Percentiles rank a stretch among this genome's conserved stretches.
Evolutionary conservation across 768 basidiomycete species (phyloP).

Genomic region (Lepiota brunneoincarnata): DNA sequence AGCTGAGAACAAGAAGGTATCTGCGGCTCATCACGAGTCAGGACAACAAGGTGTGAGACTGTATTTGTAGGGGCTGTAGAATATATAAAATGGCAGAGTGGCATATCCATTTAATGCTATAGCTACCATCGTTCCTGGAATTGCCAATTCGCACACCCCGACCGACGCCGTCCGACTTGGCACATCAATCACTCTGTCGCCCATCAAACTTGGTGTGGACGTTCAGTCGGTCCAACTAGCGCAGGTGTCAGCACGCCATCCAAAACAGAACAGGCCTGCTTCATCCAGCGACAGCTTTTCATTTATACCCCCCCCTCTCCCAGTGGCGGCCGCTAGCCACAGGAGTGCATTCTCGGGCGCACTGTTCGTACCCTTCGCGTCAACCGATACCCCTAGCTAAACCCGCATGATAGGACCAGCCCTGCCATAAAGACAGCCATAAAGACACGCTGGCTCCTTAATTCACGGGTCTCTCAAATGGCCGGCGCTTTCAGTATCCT

Average conservation of each 20-base stretch:
- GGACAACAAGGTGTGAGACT: background rate
- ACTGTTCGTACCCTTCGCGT: background rate
- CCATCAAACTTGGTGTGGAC: background rate
- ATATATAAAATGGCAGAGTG: background rate
- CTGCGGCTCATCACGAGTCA: constrained; percentile 1
- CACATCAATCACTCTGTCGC: background rate
- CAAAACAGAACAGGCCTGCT: background rate
- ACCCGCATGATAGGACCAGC: constrained; percentile 4
- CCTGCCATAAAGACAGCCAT: background rate
- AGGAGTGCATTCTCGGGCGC: too few species aligned
- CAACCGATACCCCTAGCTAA: background rate
- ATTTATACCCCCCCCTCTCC: background rate
- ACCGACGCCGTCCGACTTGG: constrained; percentile 2
- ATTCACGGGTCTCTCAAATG: constrained; percentile 20
- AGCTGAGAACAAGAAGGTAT: too few species aligned
- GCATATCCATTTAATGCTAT: background rate
- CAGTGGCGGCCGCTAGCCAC: too few species aligned
- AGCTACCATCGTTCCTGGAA: constrained; percentile 1
- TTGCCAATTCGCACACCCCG: background rate
- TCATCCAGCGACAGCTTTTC: background rate
- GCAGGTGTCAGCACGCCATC: background rate
- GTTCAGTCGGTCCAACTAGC: background rate
- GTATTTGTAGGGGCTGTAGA: background rate
- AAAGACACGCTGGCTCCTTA: background rate
- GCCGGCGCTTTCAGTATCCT: constrained; percentile 62